A percentile compares a stretch with the other conserved stretches of the same genome.
Evolutionary conservation across 352 stramenopile genomes (phyloP).

Genomic region (Phytophthora megakarya): DNA sequence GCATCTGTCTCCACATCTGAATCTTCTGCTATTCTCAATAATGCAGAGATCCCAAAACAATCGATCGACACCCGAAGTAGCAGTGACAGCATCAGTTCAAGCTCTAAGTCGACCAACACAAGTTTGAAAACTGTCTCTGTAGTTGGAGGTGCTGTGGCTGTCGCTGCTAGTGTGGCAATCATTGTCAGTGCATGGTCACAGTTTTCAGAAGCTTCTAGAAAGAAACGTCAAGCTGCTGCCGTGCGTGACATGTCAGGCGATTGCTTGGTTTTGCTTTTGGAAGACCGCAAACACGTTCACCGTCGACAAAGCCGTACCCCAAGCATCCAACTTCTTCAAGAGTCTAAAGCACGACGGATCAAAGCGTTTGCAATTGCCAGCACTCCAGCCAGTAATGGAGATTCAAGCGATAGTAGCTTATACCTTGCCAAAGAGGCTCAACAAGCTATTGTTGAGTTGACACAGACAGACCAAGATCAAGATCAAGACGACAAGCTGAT

Average conservation of each 20-base stretch:
- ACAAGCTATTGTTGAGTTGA: slow-evolving; percentile 39
- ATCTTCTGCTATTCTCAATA: slow-evolving; percentile 22
- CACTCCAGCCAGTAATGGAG: slow-evolving; percentile 1
- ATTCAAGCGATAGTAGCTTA: slow-evolving; percentile 4
- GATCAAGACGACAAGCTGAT: slow-evolving; percentile 60
- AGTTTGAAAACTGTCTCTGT: slow-evolving; percentile 63
- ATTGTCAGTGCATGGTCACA: slow-evolving; percentile 83
- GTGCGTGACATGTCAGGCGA: slow-evolving; percentile 81
- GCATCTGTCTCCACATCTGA: slow-evolving; percentile 17
- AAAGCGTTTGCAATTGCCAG: slow-evolving; percentile 31
- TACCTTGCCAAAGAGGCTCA: slow-evolving; percentile 31
- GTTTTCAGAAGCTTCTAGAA: slow-evolving; percentile 66
- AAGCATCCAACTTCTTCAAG: slow-evolving; percentile 38
- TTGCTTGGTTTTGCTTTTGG: slow-evolving; percentile 73
- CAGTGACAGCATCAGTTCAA: slow-evolving; percentile 37
- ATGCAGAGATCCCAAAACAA: slow-evolving; percentile 23
- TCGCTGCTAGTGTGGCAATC: slow-evolving; percentile 74
- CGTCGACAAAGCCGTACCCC: slow-evolving; percentile 35
- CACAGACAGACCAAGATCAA: slow-evolving; percentile 26
- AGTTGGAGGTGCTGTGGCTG: slow-evolving; percentile 72
- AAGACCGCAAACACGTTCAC: slow-evolving; percentile 52
- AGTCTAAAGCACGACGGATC: slow-evolving; percentile 40
- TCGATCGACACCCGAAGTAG: slow-evolving; percentile 20
- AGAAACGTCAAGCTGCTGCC: slow-evolving; percentile 64
- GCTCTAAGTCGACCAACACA: slow-evolving; percentile 28